Conservation (phyloP, 202 grass and related monocot genomes). For the Eragrostis tef region DNA sequence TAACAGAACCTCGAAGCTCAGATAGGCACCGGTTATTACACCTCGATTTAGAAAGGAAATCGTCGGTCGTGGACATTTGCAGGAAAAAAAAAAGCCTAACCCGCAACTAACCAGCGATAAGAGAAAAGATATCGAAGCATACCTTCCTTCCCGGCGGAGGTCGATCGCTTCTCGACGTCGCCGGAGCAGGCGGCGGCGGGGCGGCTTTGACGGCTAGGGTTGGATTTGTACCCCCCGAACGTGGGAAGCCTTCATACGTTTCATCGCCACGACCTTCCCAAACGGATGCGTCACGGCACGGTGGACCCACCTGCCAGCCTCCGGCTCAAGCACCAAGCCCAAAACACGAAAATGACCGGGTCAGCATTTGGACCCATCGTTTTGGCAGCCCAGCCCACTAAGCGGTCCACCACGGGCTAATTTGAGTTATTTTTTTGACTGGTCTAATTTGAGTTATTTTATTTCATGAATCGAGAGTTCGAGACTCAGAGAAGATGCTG, state of each 20-base stretch:
- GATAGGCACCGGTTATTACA: not conserved
- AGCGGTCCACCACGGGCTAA: not conserved
- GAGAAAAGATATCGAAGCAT: not conserved
- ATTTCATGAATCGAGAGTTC: no score
- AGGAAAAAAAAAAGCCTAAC: not conserved
- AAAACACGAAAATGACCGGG: not conserved
- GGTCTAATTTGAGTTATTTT: no score
- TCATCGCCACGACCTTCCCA: not conserved
- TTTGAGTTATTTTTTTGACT: no score
- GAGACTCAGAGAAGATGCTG: no score
- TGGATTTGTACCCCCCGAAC: not conserved
- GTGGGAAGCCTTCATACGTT: conserved; percentile 12
- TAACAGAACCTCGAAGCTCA: not conserved
- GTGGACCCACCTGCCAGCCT: not conserved
- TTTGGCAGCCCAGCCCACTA: not conserved
- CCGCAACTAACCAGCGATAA: not conserved
- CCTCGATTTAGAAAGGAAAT: not conserved
- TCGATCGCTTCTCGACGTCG: not conserved
- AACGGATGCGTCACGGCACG: not conserved
- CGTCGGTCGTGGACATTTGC: not conserved
- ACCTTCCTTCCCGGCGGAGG: conserved; percentile 4
- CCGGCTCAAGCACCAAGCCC: not conserved
- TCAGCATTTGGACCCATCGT: not conserved
- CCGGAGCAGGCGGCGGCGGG: not conserved
- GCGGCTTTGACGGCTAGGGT: conserved; percentile 10